Base-by-base conservation (phyloP, 257 asterid species). In the Jaltomata sinuosa region DNA sequence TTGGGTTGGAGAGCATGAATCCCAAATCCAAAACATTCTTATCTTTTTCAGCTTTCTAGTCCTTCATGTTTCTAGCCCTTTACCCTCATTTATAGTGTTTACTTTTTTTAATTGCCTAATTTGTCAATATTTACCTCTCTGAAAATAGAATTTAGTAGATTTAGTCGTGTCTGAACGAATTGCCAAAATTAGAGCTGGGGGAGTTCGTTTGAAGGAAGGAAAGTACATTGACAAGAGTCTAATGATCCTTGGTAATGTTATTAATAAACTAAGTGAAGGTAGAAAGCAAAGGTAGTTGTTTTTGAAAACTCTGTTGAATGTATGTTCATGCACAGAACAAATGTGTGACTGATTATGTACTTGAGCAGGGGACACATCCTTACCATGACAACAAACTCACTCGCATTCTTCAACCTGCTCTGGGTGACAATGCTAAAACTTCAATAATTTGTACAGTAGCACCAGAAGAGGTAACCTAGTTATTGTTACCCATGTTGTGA, bases 131-230 rank as follows among this genome's bases (percentile, higher is more conserved):
- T 50, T 83, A 80, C 83, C 50, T 74, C 27, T 74, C 22, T 83
- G 87, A 76, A 81, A 78, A 57, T 86, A 97, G 99, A 97, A 95
- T 85, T 89, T 97, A 82, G 99, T 97, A 72, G 99, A 97, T 91
- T 89, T 97, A 86, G 99, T 99, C 76, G 99, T 99, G 47, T 97
- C 99, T 61, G 99, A 97, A 88, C 89, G 99, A 84, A 88, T 95
- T 85, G 98, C 99, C 69, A 97, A 97, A 90, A 96, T 98, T 61
- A 97, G 98, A 86, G 98, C 98, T 84, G 99, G 93, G 49, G 99
- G 99, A 80, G 99, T 94, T 89, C 98, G 99, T 50, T 85, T 97
- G 85, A 95, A 94, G 90, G 99, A 97, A 89, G 99, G 99, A 91
- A 97, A 95, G 82, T 97, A 95, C 93, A 97, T 97, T 61, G 94